Conservation (phyloP, 805 yeast species). For the Hagleromyces aurorensis region DNA sequence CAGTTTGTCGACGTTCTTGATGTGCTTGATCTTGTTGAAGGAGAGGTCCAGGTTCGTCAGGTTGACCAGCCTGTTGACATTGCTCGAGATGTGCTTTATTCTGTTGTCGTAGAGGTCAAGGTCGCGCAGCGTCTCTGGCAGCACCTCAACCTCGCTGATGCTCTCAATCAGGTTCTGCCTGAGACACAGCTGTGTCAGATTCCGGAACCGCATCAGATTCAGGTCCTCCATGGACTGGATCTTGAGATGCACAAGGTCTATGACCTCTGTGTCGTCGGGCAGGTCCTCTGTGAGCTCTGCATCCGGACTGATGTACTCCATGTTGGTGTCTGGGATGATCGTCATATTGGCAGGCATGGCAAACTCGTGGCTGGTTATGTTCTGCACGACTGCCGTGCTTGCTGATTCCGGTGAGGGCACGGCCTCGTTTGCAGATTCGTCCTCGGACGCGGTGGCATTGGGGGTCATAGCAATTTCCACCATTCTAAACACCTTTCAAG, state of each 20-base stretch:
- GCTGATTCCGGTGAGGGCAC: no score
- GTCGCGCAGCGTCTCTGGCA: constrained; percentile 57
- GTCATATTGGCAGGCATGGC: no score
- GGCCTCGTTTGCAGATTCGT: no score
- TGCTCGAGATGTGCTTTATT: constrained; percentile 75
- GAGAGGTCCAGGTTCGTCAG: constrained; percentile 68
- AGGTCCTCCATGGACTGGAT: constrained; percentile 56
- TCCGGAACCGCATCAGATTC: constrained; percentile 46
- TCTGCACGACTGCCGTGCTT: no score
- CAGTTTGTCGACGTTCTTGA: constrained; percentile 66
- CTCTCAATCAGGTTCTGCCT: constrained; percentile 78
- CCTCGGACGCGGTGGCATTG: no score
- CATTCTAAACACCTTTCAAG: no score
- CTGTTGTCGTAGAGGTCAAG: constrained; percentile 89
- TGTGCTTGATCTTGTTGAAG: constrained; percentile 81
- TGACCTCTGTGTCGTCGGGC: constrained; percentile 48
- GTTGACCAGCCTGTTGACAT: constrained; percentile 49
- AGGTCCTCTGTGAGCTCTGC: constrained; percentile 50
- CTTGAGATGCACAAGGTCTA: constrained; percentile 66
- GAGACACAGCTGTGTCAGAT: constrained; percentile 56
- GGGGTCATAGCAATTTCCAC: no score
- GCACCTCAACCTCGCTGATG: constrained; percentile 58
- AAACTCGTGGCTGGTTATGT: no score
- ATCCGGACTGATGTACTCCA: constrained; percentile 60
- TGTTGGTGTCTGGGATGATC: constrained; percentile 30